Evolutionary conservation across 345 rosid genomes (phyloP).

Genomic region (Gynandropsis gynandra): DNA sequence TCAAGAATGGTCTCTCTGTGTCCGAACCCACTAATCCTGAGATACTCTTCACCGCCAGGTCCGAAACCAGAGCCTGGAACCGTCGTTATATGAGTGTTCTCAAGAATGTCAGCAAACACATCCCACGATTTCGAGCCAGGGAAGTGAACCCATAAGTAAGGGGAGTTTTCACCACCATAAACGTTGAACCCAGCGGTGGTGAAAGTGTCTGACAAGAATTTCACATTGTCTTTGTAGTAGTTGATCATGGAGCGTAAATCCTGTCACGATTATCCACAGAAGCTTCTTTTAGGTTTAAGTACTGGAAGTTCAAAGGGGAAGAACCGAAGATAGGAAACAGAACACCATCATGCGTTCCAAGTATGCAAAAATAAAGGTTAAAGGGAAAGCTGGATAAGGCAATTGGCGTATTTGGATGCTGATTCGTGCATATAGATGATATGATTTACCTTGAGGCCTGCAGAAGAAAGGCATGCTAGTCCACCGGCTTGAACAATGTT

Average conservation of each 20-base stretch:
- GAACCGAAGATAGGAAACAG: no score
- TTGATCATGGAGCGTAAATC: constrained; percentile 28
- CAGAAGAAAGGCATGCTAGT: constrained; percentile 57
- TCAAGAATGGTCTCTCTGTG: constrained; percentile 38
- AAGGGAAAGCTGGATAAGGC: no score
- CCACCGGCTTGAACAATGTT: constrained; percentile 78
- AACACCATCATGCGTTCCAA: no score
- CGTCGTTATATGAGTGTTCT: constrained; percentile 55
- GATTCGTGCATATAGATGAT: no score
- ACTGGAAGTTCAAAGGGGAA: no score
- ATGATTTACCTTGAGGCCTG: constrained; percentile 61
- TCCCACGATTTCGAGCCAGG: constrained; percentile 64
- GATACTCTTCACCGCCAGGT: constrained; percentile 64
- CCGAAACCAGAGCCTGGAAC: constrained; percentile 80
- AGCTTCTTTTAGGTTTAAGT: not conserved
- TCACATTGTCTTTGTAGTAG: constrained; percentile 59
- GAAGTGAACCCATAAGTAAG: constrained; percentile 72
- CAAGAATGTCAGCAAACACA: constrained; percentile 58
- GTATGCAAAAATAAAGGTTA: no score
- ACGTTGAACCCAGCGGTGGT: constrained; percentile 41
- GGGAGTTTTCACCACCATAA: constrained; percentile 70
- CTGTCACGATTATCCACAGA: constrained; percentile 12
- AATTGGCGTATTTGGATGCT: no score
- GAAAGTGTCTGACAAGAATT: constrained; percentile 47
- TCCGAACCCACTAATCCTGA: constrained; percentile 75